phyloP scores from a whole-genome alignment of 305 asterid genomes.

The Stenogyne calaminthoides region DNA sequence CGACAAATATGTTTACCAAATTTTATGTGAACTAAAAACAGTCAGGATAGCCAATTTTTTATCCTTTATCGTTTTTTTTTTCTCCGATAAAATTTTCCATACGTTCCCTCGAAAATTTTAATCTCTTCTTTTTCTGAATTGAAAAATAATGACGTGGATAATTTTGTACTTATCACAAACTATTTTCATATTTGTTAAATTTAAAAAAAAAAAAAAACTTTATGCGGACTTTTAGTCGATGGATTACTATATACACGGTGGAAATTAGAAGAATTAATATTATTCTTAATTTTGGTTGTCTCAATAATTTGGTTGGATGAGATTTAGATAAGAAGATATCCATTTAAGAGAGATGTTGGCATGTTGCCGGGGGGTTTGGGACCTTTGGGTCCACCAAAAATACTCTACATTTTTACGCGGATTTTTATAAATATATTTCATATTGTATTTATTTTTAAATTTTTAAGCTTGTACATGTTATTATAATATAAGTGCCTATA shows the following conservation, averaged over 20 bases:
- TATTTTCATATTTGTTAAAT: neutral
- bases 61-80: too few species aligned
- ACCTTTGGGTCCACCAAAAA: slow-evolving; percentile 43
- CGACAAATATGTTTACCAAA: neutral
- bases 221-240: neutral
- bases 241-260: neutral
- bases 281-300: neutral
- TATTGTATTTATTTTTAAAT: neutral
- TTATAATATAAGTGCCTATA: neutral
- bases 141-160: neutral
- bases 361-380: slow-evolving; percentile 39
- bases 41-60: too few species aligned
- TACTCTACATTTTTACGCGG: neutral
- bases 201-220: neutral
- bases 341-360: slow-evolving; percentile 40
- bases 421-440: neutral
- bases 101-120: neutral
- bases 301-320: slow-evolving; percentile 56
- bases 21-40: neutral
- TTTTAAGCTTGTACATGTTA: neutral
- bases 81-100: too few species aligned
- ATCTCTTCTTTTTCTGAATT: neutral
- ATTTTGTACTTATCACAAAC: neutral
- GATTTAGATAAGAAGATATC: slow-evolving; percentile 57
- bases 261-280: neutral